Evolutionary conservation across 2,329 filamentous ascomycete genomes (phyloP).

Genomic region (Dothistroma pini): DNA sequence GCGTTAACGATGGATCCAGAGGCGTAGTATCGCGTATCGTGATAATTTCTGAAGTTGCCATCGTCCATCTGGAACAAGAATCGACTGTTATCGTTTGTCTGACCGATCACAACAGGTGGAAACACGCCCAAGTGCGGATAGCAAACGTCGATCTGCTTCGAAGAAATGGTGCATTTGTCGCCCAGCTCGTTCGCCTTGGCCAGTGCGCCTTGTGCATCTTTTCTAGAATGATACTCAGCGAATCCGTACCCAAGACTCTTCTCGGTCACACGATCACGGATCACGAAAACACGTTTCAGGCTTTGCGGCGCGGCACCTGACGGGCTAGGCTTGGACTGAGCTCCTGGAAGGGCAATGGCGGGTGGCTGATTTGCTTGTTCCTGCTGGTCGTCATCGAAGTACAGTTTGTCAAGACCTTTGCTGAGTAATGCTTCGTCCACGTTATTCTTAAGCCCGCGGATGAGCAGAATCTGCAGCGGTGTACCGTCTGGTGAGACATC

Average conservation of each 20-base stretch:
- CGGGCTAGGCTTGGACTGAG: not conserved
- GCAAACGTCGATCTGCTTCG: conserved; percentile 64
- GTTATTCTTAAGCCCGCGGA: conserved; percentile 66
- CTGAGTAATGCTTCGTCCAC: conserved; percentile 70
- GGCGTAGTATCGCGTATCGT: conserved; percentile 25
- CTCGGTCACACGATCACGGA: conserved; percentile 67
- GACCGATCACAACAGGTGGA: conserved; percentile 61
- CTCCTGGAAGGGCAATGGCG: not conserved
- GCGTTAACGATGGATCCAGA: conserved; percentile 21
- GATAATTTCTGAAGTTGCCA: conserved; percentile 21
- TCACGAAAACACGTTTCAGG: conserved; percentile 71
- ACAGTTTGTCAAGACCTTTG: conserved; percentile 69
- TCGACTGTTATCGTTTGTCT: conserved; percentile 35
- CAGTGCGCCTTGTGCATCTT: conserved; percentile 70
- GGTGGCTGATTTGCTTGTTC: conserved; percentile 30
- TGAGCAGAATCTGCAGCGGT: conserved; percentile 53
- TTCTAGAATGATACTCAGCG: conserved; percentile 72
- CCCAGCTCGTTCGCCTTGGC: conserved; percentile 65
- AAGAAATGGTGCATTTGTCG: conserved; percentile 72
- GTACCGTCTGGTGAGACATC: conserved; percentile 23
- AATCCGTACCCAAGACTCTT: conserved; percentile 80
- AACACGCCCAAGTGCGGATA: conserved; percentile 86
- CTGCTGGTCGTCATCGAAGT: conserved; percentile 42
- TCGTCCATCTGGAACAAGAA: conserved; percentile 17
- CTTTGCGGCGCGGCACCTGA: conserved; percentile 62